Conservation (phyloP, 2,329 filamentous ascomycete species). For the Aureobasidium sp. region DNA sequence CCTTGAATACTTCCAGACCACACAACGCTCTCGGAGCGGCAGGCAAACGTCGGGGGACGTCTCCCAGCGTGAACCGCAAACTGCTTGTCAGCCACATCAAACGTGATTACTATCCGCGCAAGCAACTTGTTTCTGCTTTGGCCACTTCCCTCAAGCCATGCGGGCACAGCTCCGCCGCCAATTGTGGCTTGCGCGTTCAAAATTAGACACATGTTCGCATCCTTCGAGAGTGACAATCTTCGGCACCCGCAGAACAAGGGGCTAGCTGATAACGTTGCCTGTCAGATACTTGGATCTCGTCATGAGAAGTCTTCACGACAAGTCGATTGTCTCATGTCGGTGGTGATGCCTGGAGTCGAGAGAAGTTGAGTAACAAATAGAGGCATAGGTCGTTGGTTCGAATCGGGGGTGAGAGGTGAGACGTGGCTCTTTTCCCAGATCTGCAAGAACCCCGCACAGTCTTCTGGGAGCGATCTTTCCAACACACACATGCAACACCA, state of each 20-base stretch:
- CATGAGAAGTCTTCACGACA: no score
- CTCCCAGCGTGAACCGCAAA: not conserved
- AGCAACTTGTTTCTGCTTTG: not conserved
- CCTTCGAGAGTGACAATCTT: not conserved
- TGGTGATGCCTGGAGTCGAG: not conserved
- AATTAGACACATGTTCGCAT: not conserved
- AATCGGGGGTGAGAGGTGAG: not conserved
- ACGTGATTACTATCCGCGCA: not conserved
- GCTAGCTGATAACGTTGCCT: no score
- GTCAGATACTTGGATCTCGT: no score
- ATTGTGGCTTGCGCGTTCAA: not conserved
- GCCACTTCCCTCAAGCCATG: not conserved
- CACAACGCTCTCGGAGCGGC: not conserved
- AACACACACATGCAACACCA: not conserved
- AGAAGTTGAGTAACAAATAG: not conserved
- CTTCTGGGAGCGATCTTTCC: not conserved
- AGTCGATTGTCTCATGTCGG: no score
- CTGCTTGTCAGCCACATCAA: not conserved
- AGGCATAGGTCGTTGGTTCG: not conserved
- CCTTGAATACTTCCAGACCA: not conserved
- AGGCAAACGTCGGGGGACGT: not conserved
- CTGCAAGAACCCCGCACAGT: not conserved
- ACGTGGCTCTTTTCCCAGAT: no score
- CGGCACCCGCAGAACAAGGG: not conserved
- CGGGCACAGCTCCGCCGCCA: not conserved